Base-by-base conservation (phyloP, 106 monocot species). In the Dendrobium catenatum region DNA sequence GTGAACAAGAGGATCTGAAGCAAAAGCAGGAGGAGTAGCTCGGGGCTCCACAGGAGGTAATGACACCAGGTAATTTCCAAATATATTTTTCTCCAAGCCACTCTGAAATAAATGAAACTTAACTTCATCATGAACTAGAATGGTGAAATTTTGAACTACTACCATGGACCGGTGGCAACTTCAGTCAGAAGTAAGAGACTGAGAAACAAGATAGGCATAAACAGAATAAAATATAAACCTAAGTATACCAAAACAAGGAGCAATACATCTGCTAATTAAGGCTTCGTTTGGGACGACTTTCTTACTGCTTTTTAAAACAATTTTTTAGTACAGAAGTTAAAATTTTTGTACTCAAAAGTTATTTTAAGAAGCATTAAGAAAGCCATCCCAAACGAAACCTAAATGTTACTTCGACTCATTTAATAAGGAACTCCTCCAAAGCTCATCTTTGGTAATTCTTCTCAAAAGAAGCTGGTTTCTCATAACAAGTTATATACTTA, bases 51-150 rank as follows among this genome's bases (percentile, higher is more conserved):
- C 84, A 82, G 81, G 56, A 77, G 92, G 88, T 76, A 94, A 85
- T 61, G 94, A 85, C 70, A 98, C 94, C 26, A 89, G 27, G 40
- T 94, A 92, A 82, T 91, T 93, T 85, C 98, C 98, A 88, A 98
- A 93, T 73, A 98, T 77, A 75, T 93, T 93, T 86, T 93, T 95
- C 80, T 94, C 94, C 85, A 91, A 64, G 42, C 98, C 98, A 87
- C 90, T 98, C 98, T 98, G 86, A 66, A 83, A 68, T 19, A 70
- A 6, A 82, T 16, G 16, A 29, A 24, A 51, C 40, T 55, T 75
- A 73, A 78, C 31, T 41, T 70, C 26, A 37, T 48, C n/a, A 46
- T 44, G 61, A 43, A 20, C 13, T 48, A n/a, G 31, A 75, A 43
- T 43, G 44, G 41, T 31, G n/a, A 58, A 56, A 47, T 40, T 37